Conservation (phyloP, 768 basidiomycete genomes). For the Boletus reticuloceps region DNA sequence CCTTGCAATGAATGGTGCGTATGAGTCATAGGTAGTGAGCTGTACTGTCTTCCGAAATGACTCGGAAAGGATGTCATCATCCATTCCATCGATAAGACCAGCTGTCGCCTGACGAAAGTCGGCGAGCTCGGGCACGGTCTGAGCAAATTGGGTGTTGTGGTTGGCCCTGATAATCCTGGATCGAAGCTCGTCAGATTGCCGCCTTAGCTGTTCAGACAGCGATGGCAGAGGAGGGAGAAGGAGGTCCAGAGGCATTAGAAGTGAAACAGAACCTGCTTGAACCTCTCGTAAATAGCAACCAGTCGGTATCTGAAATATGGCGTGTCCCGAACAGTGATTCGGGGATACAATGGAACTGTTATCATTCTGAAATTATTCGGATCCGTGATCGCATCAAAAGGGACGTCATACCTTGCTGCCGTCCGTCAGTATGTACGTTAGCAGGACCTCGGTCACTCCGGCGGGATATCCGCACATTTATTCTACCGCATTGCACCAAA, state of each 20-base stretch:
- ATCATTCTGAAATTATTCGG: too few species aligned
- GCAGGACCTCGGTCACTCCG: too few species aligned
- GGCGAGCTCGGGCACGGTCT: neutral
- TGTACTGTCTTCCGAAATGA: constrained; percentile 7
- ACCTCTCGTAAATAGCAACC: too few species aligned
- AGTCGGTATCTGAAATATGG: too few species aligned
- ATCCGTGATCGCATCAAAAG: too few species aligned
- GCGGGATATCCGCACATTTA: too few species aligned
- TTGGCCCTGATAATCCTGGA: neutral
- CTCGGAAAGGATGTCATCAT: neutral
- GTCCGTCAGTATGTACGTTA: too few species aligned
- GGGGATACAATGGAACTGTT: too few species aligned
- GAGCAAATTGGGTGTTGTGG: constrained; percentile 3
- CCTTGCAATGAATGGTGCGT: constrained; percentile 5
- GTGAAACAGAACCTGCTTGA: too few species aligned
- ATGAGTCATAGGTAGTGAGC: constrained; percentile 12
- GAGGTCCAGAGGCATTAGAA: neutral
- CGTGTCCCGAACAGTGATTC: too few species aligned
- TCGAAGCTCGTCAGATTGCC: neutral
- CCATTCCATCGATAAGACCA: neutral
- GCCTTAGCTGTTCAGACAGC: neutral
- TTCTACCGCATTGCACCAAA: too few species aligned
- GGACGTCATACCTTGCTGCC: too few species aligned
- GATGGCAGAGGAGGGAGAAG: neutral
- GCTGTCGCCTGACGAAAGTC: neutral